A percentile compares a stretch with the other conserved stretches of the same genome.
Conservation (phyloP, 1,139 yeast species). For the Hyphopichia buzzinii region DNA sequence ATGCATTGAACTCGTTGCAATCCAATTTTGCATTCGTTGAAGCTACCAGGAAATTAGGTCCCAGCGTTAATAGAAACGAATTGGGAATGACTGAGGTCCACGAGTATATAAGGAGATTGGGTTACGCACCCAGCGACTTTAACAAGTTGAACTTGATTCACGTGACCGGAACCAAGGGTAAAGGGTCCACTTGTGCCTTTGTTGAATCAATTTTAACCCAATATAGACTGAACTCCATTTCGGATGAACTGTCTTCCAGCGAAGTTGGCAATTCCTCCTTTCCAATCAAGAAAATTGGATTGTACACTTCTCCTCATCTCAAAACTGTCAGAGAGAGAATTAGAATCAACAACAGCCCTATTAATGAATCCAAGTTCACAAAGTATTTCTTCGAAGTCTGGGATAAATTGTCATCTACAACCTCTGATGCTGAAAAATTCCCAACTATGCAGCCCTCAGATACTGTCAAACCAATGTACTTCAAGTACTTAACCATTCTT, state of each 20-base stretch:
- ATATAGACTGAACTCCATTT: conserved; percentile 29
- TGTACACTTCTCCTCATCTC: conserved; percentile 94
- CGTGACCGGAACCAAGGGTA: conserved; percentile 97
- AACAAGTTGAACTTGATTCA: conserved; percentile 78
- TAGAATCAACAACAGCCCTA: conserved; percentile 82
- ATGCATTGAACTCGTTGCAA: conserved; percentile 81
- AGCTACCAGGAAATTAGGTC: conserved; percentile 72
- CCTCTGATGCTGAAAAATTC: conserved; percentile 54
- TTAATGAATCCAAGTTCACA: conserved; percentile 75
- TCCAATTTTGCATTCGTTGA: conserved; percentile 89
- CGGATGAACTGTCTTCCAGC: conserved; percentile 3
- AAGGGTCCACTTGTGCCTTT: conserved; percentile 97
- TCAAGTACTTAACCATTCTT: conserved; percentile 81
- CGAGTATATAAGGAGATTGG: conserved; percentile 87
- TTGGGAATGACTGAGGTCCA: conserved; percentile 81
- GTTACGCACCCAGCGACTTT: conserved; percentile 70
- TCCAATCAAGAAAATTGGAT: conserved; percentile 63
- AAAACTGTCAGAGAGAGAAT: conserved; percentile 92
- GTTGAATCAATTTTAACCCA: conserved; percentile 76
- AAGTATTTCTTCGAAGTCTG: conserved; percentile 91
- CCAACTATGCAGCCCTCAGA: conserved; percentile 68
- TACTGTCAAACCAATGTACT: conserved; percentile 85
- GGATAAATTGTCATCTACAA: conserved; percentile 68
- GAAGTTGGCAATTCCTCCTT: conserved; percentile 6
- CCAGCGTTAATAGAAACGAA: conserved; percentile 57